A percentile compares a stretch with the other conserved stretches of the same genome.
These are phyloP conservation scores for Aspergillus mulundensis DNA, from an alignment of 495 filamentous ascomycete species.

Conservation along the genomic window DNA sequence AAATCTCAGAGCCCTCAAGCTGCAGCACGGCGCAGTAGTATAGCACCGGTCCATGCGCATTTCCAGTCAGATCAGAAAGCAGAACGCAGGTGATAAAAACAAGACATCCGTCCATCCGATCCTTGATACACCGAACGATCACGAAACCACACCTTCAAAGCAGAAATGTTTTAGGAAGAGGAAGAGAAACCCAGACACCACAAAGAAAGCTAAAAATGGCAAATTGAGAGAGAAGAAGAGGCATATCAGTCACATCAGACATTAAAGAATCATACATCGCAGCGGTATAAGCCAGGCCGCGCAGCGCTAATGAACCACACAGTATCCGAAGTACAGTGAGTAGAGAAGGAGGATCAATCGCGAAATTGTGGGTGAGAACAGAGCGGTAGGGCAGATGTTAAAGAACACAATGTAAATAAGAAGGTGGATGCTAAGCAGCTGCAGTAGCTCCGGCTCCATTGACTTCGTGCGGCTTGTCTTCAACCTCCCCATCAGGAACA, in stretches of 20 bases:
- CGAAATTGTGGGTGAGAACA: not conserved
- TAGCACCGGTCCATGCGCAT: not conserved
- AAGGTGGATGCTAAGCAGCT: constrained; percentile 3
- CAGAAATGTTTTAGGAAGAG: not conserved
- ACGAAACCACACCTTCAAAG: constrained; percentile 2
- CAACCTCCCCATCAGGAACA: constrained; percentile 15
- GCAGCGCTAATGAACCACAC: constrained; percentile 5
- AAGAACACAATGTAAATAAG: not conserved
- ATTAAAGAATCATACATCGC: constrained; percentile 20
- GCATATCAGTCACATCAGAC: constrained; percentile 16
- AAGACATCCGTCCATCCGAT: constrained; percentile 18
- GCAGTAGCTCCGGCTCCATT: constrained; percentile 16
- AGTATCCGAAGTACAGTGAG: constrained; percentile 1
- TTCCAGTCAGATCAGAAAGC: not conserved
- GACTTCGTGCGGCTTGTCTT: constrained; percentile 11
- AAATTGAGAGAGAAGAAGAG: not conserved
- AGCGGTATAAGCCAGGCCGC: not conserved
- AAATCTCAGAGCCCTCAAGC: not conserved
- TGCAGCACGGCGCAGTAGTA: not conserved
- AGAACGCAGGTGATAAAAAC: not conserved
- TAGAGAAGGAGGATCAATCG: not conserved
- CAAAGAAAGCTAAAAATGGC: not conserved
- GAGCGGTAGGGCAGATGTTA: not conserved
- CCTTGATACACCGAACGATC: constrained; percentile 9
- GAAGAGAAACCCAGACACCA: not conserved